Evolutionary conservation across 2,329 filamentous ascomycete genomes (phyloP).

Genomic region (Aspergillus fructus): DNA sequence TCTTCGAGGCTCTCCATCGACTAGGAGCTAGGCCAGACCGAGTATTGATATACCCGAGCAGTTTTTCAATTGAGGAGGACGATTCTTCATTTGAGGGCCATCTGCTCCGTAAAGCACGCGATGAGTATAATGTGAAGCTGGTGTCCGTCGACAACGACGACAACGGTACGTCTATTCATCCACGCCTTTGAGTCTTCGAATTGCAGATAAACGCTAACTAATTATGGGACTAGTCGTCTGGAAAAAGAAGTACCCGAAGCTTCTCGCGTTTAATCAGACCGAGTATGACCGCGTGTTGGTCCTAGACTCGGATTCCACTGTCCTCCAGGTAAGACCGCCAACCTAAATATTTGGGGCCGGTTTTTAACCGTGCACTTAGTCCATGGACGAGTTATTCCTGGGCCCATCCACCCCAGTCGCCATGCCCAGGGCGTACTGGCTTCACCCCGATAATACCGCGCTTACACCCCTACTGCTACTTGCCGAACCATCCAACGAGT

Average conservation of each 20-base stretch:
- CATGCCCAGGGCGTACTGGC: constrained; percentile 69
- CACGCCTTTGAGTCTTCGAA: neutral
- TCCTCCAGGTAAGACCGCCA: constrained; percentile 41
- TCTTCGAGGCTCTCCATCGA: constrained; percentile 31
- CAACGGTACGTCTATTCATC: too few species aligned
- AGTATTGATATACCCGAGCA: constrained; percentile 30
- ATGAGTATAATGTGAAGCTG: constrained; percentile 48
- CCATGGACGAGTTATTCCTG: constrained; percentile 68
- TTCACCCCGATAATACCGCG: constrained; percentile 49
- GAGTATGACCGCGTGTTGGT: constrained; percentile 56
- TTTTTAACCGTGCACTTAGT: constrained; percentile 28
- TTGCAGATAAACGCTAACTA: neutral
- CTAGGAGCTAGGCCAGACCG: constrained; percentile 30
- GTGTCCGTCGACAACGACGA: constrained; percentile 35
- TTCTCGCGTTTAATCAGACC: constrained; percentile 65
- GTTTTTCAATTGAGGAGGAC: neutral
- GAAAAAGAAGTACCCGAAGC: constrained; percentile 63
- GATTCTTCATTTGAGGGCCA: constrained; percentile 20
- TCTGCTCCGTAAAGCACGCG: constrained; percentile 46
- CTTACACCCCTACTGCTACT: constrained; percentile 61
- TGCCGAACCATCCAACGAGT: constrained; percentile 56
- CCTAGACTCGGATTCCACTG: constrained; percentile 61
- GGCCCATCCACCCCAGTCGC: constrained; percentile 59
- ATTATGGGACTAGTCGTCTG: constrained; percentile 47
- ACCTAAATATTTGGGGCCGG: too few species aligned